These are phyloP conservation scores for Acephala macrosclerotiorum DNA, from an alignment of 2,329 filamentous ascomycete species.

Conservation along the genomic window DNA sequence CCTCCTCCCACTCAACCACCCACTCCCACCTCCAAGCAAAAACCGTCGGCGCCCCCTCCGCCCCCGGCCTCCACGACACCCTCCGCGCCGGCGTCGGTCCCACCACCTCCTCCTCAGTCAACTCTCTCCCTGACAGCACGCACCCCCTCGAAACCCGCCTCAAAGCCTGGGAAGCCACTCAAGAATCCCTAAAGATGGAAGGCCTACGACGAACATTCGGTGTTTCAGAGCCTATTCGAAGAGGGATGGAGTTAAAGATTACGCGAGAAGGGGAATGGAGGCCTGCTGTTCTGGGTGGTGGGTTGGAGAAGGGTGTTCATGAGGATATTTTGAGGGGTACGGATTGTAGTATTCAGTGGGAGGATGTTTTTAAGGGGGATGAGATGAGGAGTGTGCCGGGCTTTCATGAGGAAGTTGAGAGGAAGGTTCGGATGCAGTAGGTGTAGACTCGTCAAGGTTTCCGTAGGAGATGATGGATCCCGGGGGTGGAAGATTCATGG, in stretches of 20 bases:
- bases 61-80: conserved; percentile 91
- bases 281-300: conserved; percentile 71
- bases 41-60: conserved; percentile 81
- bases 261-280: conserved; percentile 81
- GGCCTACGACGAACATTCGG: conserved; percentile 86
- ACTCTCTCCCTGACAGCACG: conserved; percentile 58
- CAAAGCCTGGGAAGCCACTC: conserved; percentile 73
- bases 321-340: conserved; percentile 86
- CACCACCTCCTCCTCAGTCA: conserved; percentile 51
- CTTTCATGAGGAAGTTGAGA: conserved; percentile 94
- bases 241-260: conserved; percentile 96
- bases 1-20: conserved; percentile 68
- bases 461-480: background rate
- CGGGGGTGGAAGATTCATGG: conserved; percentile 2
- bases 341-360: conserved; percentile 84
- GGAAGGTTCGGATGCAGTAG: conserved; percentile 78
- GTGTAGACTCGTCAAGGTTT: conserved; percentile 15
- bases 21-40: conserved; percentile 66
- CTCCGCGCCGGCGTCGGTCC: conserved; percentile 84
- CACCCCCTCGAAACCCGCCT: conserved; percentile 95
- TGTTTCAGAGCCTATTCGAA: conserved; percentile 88
- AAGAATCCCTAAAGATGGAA: conserved; percentile 88
- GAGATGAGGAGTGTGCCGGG: conserved; percentile 74
- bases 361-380: conserved; percentile 88
- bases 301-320: conserved; percentile 65